These are phyloP conservation scores for Picea sitchensis DNA, from an alignment of 75 land plant genomes.

Conservation along the genomic window DNA sequence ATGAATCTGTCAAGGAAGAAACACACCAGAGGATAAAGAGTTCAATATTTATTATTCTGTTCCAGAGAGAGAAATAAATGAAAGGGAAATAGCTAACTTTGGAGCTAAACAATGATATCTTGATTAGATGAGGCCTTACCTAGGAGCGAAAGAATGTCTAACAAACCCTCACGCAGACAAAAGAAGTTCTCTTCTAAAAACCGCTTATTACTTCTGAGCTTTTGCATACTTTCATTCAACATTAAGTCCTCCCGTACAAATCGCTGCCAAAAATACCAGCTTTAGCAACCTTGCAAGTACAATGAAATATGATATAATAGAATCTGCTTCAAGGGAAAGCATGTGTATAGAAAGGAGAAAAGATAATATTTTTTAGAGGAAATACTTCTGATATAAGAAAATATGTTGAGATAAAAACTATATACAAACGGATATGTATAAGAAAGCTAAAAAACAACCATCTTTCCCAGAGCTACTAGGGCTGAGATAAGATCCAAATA, in stretches of 20 bases:
- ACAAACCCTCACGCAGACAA: constrained; percentile 25
- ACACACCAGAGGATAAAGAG: not conserved
- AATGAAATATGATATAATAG: not conserved
- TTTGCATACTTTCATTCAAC: constrained; percentile 15
- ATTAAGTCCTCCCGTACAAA: constrained; percentile 33
- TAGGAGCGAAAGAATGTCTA: constrained; percentile 29
- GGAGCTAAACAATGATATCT: not conserved
- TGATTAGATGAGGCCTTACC: constrained; percentile 19
- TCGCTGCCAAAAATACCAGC: constrained; percentile 19
- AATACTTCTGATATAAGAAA: no score
- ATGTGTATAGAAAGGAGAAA: not conserved
- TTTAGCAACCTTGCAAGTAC: constrained; percentile 1
- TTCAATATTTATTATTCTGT: not conserved
- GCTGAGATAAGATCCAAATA: no score
- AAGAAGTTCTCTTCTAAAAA: constrained; percentile 24
- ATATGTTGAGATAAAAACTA: no score
- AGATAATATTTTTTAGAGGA: no score
- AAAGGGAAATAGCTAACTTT: not conserved
- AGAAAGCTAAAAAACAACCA: no score
- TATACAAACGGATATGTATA: no score
- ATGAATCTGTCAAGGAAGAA: constrained; percentile 26
- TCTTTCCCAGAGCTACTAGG: no score
- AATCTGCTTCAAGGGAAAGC: not conserved
- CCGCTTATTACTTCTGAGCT: constrained; percentile 20
- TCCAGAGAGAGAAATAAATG: not conserved